phyloP scores from a whole-genome alignment of 2,329 filamentous ascomycete genomes.

The Xylariaceae sp. region DNA sequence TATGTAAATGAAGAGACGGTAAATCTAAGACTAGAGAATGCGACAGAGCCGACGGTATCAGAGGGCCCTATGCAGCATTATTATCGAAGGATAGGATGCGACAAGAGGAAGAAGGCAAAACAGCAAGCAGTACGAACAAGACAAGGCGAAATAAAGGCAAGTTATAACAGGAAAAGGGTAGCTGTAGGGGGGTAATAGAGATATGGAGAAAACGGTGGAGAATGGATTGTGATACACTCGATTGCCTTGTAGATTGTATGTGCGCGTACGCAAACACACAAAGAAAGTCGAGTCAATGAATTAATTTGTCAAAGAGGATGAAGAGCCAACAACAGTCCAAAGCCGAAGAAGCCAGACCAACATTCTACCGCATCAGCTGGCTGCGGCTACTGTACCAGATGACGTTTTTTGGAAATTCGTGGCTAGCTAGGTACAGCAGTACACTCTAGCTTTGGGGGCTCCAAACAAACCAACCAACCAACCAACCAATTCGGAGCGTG shows the following conservation, averaged over 20 bases:
- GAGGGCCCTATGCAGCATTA: background rate
- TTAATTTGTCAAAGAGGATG: background rate
- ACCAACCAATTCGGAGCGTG: slow-evolving; percentile 5
- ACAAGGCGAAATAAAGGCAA: background rate
- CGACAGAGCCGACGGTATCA: background rate
- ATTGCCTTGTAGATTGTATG: background rate
- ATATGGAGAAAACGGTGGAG: background rate
- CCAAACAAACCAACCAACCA: no score
- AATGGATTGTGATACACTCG: slow-evolving; percentile 1
- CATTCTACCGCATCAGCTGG: slow-evolving; percentile 7
- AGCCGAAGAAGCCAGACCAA: slow-evolving; percentile 6
- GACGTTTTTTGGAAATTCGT: slow-evolving; percentile 30
- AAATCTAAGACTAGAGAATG: background rate
- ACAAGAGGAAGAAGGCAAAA: background rate
- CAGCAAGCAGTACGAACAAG: background rate
- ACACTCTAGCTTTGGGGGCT: no score
- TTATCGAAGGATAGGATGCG: slow-evolving; percentile 1
- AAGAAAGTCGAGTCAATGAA: background rate
- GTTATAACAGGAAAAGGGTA: background rate
- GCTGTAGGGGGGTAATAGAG: background rate
- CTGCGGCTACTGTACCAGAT: slow-evolving; percentile 20
- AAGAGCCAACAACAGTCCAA: background rate
- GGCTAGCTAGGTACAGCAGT: no score
- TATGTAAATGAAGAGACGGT: background rate
- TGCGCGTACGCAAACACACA: background rate